Evolutionary conservation across 371 early-diverging fungal species (phyloP), one percentile per base, ranked within the genome.

Genomic region (Mucor piriformis): DNA sequence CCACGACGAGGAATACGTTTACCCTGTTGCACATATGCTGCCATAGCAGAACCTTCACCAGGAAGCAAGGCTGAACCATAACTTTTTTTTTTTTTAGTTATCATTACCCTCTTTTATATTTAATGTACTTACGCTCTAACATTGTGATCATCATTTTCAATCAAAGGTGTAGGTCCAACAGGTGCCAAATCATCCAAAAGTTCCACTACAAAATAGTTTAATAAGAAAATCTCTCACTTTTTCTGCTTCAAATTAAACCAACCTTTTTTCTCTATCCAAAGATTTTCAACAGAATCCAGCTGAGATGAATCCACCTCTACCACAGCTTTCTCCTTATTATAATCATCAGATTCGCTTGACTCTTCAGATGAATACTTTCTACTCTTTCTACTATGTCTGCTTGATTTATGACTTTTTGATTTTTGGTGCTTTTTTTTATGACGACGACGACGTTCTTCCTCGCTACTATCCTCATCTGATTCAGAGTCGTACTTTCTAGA

Each of bases 1-100:
- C 97, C 98, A 81, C 97, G 91, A 33, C 97, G 91, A 13, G 97
- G 97, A 61, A 97, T 96, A 70, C 97, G 92, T 74, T 96, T 95
- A 34, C 96, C 96, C 37, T 90, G 83, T 63, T 94, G 92, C 8
- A 95, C 89, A 76, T 89, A 96, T 63, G 78, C 81, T 18, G 77
- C 76, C 76, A 81, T 75, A 12, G 78, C 81, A 11, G 81, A 77
- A 61, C 81, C 81, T 76, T 81, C 77, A 69, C 81, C 77, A 27
- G 81, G 77, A 42, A 81, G 61, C 32, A 81, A 57, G 2, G 92
- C 89, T 3, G 88, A 84, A 66, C 96, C 96, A 71, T 93, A 95
- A 34, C 46, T 46, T 78, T 83, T 38, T 2, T 50, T 33, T 12
- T 62, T 57, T 32, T 65, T 11, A 37, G 24, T 48, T 16, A 20